phyloP scores from a whole-genome alignment of 2,329 filamentous ascomycete species.

The Paecilomyces fulvus region DNA sequence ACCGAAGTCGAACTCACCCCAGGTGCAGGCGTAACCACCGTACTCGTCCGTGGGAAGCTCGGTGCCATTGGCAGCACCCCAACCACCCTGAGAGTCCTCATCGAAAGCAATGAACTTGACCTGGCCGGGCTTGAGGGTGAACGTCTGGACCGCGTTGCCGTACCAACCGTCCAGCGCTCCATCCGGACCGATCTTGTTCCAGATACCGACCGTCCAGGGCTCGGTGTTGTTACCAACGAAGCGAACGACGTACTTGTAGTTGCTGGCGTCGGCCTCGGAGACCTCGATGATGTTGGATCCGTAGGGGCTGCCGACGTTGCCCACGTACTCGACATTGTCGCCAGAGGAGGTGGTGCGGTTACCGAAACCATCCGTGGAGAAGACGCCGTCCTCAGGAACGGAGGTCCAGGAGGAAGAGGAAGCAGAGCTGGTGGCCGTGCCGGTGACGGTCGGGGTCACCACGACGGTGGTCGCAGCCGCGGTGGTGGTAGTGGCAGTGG shows the following conservation, averaged over 20 bases:
- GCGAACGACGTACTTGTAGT: constrained; percentile 29
- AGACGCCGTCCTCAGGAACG: neutral
- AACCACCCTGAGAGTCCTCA: constrained; percentile 28
- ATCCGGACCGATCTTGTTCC: constrained; percentile 31
- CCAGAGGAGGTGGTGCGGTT: constrained; percentile 10
- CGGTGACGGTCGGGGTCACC: constrained; percentile 7
- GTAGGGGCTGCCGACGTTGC: constrained; percentile 30
- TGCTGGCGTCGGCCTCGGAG: constrained; percentile 18
- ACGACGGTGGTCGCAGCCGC: constrained; percentile 5
- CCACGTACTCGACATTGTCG: constrained; percentile 18
- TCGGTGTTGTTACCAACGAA: constrained; percentile 23
- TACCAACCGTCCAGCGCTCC: constrained; percentile 25
- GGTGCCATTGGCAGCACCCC: constrained; percentile 21
- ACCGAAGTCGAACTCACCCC: constrained; percentile 34
- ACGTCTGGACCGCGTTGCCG: constrained; percentile 23
- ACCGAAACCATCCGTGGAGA: constrained; percentile 24
- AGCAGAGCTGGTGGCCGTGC: constrained; percentile 1
- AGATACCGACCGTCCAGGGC: constrained; percentile 30
- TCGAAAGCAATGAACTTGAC: constrained; percentile 32
- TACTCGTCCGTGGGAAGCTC: constrained; percentile 17
- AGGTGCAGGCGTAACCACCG: constrained; percentile 30
- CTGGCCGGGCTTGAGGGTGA: constrained; percentile 22
- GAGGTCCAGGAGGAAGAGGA: constrained; percentile 12
- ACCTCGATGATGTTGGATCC: constrained; percentile 35
- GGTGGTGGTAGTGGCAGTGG: constrained; percentile 6